Evolutionary conservation across 108 stramenopile genomes (phyloP), one percentile per base, ranked within the genome.

Genomic region (Cyclotella sp.): DNA sequence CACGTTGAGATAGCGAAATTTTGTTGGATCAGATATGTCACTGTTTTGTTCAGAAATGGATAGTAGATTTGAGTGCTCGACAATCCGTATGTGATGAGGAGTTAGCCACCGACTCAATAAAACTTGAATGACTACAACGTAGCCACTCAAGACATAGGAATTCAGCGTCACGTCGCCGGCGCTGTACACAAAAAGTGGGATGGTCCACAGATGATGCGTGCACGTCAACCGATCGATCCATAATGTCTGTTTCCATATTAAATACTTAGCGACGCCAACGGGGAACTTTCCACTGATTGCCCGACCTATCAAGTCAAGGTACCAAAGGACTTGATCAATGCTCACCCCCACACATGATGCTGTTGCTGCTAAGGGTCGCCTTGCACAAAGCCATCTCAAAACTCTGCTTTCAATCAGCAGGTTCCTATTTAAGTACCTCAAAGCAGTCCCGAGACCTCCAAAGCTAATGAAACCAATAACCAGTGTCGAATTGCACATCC

Each of bases 141-240:
- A 60, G 10, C 77, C 15, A 57, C 89, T 90, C 59, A 94, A 78
- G 13, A 67, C 47, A 52, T 83, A 82, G 16, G 88, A 79, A 22
- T 82, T 63, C 4, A 85, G 40, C 34, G 61, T 24, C 45, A 87
- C 13, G 27, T 79, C 81, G 24, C 79, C 74, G 12, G 70, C 64
- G 5, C 80, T 86, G 68, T 83, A 90, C 15, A 92, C 18, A 9
- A 90, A 69, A 18, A 95, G 41, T 26, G 93, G 93, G n/a, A 95
- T 89, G 10, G 91, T 92, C 93, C 93, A 95, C 12, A 95, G 58
- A 70, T 95, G 93, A 84, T 95, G 93, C 12, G 86, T 86, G 63
- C 85, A 88, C 15, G 93, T 92, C 12, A 92, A 75, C 29, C 84
- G 63, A 70, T 78, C 85, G 26, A 81, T 55, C 83, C 86, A 90